Evolutionary conservation across 73 alveolate species (phyloP).

Genomic region (Symbiodinium pilosum): DNA sequence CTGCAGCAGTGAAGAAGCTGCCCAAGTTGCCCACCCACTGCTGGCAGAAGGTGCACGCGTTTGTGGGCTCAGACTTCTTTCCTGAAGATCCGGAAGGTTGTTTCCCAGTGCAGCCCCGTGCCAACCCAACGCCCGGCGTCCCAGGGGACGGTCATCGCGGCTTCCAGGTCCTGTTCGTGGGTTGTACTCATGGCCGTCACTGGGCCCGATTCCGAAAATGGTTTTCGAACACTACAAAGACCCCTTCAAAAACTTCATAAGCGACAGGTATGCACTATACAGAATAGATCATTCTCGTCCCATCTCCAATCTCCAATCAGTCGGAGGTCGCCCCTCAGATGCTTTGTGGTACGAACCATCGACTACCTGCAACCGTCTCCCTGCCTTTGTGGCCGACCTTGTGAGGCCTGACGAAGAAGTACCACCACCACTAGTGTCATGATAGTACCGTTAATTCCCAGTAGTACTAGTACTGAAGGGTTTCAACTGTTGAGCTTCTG

Average conservation of each 20-base stretch:
- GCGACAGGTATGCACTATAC: neutral
- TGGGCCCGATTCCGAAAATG: neutral
- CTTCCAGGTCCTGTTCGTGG: slow-evolving; percentile 6
- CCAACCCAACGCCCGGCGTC: neutral
- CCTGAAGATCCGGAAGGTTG: slow-evolving; percentile 14
- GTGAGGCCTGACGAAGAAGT: no score
- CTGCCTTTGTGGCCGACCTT: neutral
- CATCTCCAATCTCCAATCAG: neutral
- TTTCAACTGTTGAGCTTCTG: no score
- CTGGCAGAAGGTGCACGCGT: neutral
- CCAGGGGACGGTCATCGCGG: slow-evolving; percentile 12
- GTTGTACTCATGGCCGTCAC: neutral
- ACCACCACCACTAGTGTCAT: no score
- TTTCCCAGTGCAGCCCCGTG: neutral
- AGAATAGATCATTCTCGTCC: neutral
- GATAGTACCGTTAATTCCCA: no score
- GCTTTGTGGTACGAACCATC: neutral
- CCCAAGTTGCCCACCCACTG: neutral
- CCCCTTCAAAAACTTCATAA: neutral
- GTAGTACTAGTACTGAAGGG: no score
- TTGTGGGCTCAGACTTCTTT: neutral
- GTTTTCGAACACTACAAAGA: neutral
- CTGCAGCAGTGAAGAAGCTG: neutral
- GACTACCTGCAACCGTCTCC: neutral
- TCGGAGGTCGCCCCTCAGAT: neutral